Base-by-base conservation (phyloP, 148 eudicot genomes). In the Polygonum maritimum region DNA sequence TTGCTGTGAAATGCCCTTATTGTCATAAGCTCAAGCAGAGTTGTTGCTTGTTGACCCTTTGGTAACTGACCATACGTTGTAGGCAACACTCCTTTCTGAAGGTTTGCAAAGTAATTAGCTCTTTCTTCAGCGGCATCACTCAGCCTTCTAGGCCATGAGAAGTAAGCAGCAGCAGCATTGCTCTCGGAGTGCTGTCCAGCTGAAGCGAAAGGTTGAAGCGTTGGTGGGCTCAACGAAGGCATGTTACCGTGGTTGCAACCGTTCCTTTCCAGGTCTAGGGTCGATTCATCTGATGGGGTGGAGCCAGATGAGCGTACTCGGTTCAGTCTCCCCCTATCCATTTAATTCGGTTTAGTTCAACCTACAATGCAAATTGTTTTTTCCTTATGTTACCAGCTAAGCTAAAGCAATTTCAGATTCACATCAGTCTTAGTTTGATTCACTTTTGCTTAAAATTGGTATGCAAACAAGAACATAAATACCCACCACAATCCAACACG, bases 1-100 rank as follows among this genome's bases (percentile, higher is more conserved):
- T 94, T 94, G 88, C 97, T 94, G 79, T 94, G 98, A 83, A 90
- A 94, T 70, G 98, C 97, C 86, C 98, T 83, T 65, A 94, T 94
- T 2, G 98, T 94, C 98, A 94, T 92, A 73, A 92, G 88, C 82
- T 94, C 98, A 48, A 94, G 97, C 84, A 94, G 84, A 76, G 96
- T 84, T 33, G 89, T 89, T 58, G 98, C 98, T 76, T 85, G 92
- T 52, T 92, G 97, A 45, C 98, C 98, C 83, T 90, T 88, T 33
- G 98, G 98, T 74, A 89, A 78, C 70, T 80, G 88, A 39, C 90
- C 91, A 76, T 87, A 80, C 77, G 87, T 89, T 79, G 92, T 96
- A 65, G 96, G 92, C 5, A 92, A 84, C 40, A 94, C 97, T 73
- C 92, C 97, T 83, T 94, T 94, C 76, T 92, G 98, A 76, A 92